Evolutionary conservation across 2,329 filamentous ascomycete genomes (phyloP), one percentile per base, ranked within the genome.

Genomic region (Fusarium tuaranense): DNA sequence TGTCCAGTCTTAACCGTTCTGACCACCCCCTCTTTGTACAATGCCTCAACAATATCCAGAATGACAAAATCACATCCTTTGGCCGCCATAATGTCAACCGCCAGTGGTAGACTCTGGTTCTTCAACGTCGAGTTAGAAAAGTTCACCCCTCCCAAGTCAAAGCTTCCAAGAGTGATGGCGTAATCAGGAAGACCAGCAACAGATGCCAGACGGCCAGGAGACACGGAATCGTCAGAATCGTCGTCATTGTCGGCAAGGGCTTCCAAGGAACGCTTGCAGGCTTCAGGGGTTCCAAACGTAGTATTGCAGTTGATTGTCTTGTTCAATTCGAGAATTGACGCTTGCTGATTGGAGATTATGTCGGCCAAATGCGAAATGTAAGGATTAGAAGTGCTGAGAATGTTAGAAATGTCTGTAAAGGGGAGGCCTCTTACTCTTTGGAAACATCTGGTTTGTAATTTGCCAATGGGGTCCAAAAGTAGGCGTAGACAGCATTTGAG

Each of bases 401-500:
- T 9, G 51, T 73, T 67, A 73, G 70, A 0, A 18, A 18, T 4
- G 4, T 25, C 14, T 1, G 12, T 13, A 18, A 2, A 2, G 3
- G 1, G 3, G 7, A 4, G 13, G 6, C 0, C 12, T 27, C 70
- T 34, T 53, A 73, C 70, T 73, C 67, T 57, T 44, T 9, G 0
- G 70, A 70, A 25, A 73, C 60, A 22, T 73, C 70, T 0, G 70
- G 66, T 16, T 73, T 73, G n/a, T 73, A 73, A 7, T 25, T 48
- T 25, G 14, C 30, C n/a, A 25, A 32, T 3, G 34, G 46, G 8
- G 53, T 16, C 0, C 34, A 39, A 0, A 73, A n/a, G 25, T 73
- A 73, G 13, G 73, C 38, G 2, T 73, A 73, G 3, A 73, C 16
- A 7, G 62, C 70, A 1, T 61, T 73, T 1, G 70, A 57, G 51